Evolutionary conservation across 1,284 basidiomycete genomes (phyloP).

Genomic region (Cutaneotrichosporon sp.): DNA sequence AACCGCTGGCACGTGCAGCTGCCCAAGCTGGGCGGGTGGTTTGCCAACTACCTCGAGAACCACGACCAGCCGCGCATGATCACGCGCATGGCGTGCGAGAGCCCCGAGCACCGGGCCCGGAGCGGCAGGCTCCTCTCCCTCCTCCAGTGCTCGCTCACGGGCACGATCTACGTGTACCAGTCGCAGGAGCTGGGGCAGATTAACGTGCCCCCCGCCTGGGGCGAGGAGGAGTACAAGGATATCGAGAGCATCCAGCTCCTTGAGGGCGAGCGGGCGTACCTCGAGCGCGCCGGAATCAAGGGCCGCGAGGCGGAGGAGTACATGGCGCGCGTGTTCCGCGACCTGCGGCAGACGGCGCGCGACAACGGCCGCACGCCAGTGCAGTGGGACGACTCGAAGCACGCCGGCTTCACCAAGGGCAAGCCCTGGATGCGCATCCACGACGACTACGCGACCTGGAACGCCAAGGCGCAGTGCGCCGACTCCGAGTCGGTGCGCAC

Average conservation of each 20-base stretch:
- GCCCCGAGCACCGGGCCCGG: constrained; percentile 58
- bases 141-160: constrained; percentile 63
- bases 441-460: constrained; percentile 67
- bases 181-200: constrained; percentile 70
- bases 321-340: constrained; percentile 10
- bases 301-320: constrained; percentile 6
- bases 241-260: constrained; percentile 40
- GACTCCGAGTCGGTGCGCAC: constrained; percentile 60
- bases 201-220: constrained; percentile 68
- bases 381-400: constrained; percentile 59
- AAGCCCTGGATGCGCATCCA: constrained; percentile 76
- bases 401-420: constrained; percentile 66
- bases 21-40: constrained; percentile 65
- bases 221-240: constrained; percentile 70
- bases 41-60: constrained; percentile 44
- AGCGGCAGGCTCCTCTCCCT: constrained; percentile 68
- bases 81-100: constrained; percentile 67
- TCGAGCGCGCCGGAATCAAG: constrained; percentile 33
- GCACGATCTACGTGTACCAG: constrained; percentile 72
- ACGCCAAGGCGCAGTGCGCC: constrained; percentile 59
- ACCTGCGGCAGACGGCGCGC: constrained; percentile 59
- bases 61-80: constrained; percentile 60
- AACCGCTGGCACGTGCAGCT: constrained; percentile 64
- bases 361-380: constrained; percentile 63
- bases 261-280: constrained; percentile 45